Evolutionary conservation across 106 monocot genomes (phyloP).

Genomic region (Iris macrosiphon): DNA sequence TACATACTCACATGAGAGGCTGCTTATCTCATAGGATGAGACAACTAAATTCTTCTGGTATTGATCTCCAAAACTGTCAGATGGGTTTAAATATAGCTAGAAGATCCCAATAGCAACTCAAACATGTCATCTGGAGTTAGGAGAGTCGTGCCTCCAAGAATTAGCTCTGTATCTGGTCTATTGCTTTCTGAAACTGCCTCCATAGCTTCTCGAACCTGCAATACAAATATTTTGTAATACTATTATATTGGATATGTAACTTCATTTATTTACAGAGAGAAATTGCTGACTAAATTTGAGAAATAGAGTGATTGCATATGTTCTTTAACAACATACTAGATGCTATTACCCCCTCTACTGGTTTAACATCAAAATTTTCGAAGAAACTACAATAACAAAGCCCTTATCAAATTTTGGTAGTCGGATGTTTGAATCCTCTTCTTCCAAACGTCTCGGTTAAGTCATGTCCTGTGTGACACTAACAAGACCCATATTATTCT

Average conservation of each 20-base stretch:
- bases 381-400: too few species aligned
- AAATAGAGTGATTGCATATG: too few species aligned
- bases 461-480: too few species aligned
- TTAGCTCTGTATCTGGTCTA: slow-evolving; percentile 66
- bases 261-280: neutral
- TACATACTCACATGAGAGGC: too few species aligned
- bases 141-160: slow-evolving; percentile 90
- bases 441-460: too few species aligned
- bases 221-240: neutral
- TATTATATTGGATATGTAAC: neutral
- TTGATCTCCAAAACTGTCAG: neutral
- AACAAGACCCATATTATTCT: too few species aligned
- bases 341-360: too few species aligned
- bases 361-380: too few species aligned
- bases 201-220: slow-evolving; percentile 62
- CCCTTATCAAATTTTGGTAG: too few species aligned
- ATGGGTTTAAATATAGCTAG: slow-evolving; percentile 39
- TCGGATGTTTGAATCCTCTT: too few species aligned
- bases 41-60: neutral
- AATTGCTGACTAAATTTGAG: neutral
- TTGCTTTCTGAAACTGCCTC: slow-evolving; percentile 71
- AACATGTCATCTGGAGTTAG: slow-evolving; percentile 90
- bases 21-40: too few species aligned
- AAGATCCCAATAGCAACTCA: slow-evolving; percentile 70
- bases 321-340: too few species aligned